Base-by-base conservation (phyloP, 192 early-diverging fungal species). In the Gaertneriomyces sp. region DNA sequence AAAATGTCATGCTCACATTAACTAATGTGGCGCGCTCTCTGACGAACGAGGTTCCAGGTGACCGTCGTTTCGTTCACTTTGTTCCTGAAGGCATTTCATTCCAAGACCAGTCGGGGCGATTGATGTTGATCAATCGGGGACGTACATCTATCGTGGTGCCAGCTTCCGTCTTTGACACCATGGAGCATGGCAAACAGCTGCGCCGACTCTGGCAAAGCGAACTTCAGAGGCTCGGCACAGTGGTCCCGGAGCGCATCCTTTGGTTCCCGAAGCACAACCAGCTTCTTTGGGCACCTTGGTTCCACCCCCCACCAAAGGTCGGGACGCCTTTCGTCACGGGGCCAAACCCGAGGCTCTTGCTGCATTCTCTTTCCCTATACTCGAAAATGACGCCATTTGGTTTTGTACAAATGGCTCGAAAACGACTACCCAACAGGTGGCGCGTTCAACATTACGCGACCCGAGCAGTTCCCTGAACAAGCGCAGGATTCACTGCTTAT, bases 391-490 rank as follows among this genome's bases (percentile, higher is more conserved):
- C 14, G 58, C 58, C 1, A 2, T 61, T 1, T 50, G 60, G 60
- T 45, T 61, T 38, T 61, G n/a, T n/a, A 61, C 14, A 61, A 49
- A 9, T 61, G 60, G 60, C 45, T 61, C 17, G 45, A 61, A 3
- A 43, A 7, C 4, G 60, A 61, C 42, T 61, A 61, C 20, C 42
- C 41, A 46, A 45, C 60, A 5, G 60, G 60, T 5, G 60, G 60
- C 45, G 33, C 54, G 10, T 56, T 56, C 54, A 56, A 56, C 3
- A 25, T 25, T 0, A 25, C 19, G 54, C n/a, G 25, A 19, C 54
- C 54, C 2, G 3, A 3, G n/a, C n/a, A 56, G 16, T 56, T 56
- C 33, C 54, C 54, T 56, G 25, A 14, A 2, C 25, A 19, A 11
- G 54, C 54, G 10, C 14, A 20, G 14, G 54, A 56, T 2, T 56